Base-by-base conservation (phyloP, 352 stramenopile genomes). In the Aphanomyces stellatus region DNA sequence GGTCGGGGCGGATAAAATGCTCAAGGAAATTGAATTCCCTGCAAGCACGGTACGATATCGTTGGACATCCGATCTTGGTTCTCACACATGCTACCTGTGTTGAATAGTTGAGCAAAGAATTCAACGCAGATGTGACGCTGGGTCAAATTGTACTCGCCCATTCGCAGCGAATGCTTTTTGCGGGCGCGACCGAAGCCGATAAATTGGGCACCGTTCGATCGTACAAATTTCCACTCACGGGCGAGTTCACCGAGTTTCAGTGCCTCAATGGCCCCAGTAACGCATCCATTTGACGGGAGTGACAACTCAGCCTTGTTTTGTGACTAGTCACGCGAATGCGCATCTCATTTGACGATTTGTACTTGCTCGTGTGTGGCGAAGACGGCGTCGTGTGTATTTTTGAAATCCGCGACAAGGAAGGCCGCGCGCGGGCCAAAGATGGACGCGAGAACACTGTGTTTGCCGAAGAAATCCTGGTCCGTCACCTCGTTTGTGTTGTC, bases 141-240 rank as follows among this genome's bases (percentile, higher is more conserved):
- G 88, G 88, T 0, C 88, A 97, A 63, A 76, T 98, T 33, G 81
- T 84, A 24, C 70, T 98, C 13, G 87, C 88, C 3, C 72, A 86
- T 48, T 91, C 80, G 0, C 87, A 96, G 62, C 80, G 88, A 11
- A 79, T 96, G 68, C 85, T 98, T 24, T 98, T 98, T 72, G 88
- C 82, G n/a, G 87, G 75, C 28, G 84, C 78, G 11, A 71, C 72
- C 22, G 91, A 97, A 65, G 69, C 74, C 0, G 87, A 90, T 28
- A 76, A 75, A 19, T 88, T 89, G 0, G 90, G 92, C 2, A 74
- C 74, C 27, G 80, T 98, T 19, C 70, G 87, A 46, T 85, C 80
- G 11, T 98, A 97, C 71, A 88, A 85, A 62, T 94, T 95, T 48
- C 92, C 93, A n/a, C 73, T 98, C 8, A 93, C 82, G 2, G 90